Base-by-base conservation (phyloP, 2,329 filamentous ascomycete species). In the Emericellopsis atlantica region DNA sequence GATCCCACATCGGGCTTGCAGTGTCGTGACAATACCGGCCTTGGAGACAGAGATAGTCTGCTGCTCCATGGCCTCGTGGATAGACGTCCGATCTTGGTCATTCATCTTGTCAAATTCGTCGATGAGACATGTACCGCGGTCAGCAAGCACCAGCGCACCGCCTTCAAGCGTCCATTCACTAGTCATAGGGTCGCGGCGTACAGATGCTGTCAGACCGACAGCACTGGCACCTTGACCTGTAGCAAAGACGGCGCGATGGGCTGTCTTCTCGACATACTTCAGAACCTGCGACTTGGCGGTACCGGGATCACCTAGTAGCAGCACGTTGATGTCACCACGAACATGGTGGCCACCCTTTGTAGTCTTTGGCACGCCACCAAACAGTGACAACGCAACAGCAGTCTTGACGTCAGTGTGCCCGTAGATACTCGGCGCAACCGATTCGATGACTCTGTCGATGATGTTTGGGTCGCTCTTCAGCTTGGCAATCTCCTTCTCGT, bases 41-140 rank as follows among this genome's bases (percentile, higher is more conserved):
- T 98, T 98, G 48, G 88, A 95, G 55, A 98, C 98, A 45, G 90
- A 96, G 50, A 98, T 98, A 2, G 92, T 98, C 65, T 98, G 92
- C 63, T 98, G 92, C 62, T 98, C 92, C 92, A 98, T 98, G 45
- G 92, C 92, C 70, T 98, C 92, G 73, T 98, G 92, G 51, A 98
- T 98, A 7, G 88, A 95, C 1, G 92, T 96, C 48, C 92, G 79
- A 60, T 98, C 92, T 57, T 96, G 88, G 58, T 98, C 92, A 59
- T 96, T 96, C 92, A 98, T 98, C 72, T 98, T 98, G 74, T 98
- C 92, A 53, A 98, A 98, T 63, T 98, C 92, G 54, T 98, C 92
- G 47, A 98, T 98, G 24, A 98, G 71, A 55, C 92, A 96, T 14
- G 87, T 95, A 33, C 92, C 92, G 49, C 86, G 83, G 59, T 98